Base-by-base conservation (phyloP, 129 eudicot species). In the Flaveria trinervia region DNA sequence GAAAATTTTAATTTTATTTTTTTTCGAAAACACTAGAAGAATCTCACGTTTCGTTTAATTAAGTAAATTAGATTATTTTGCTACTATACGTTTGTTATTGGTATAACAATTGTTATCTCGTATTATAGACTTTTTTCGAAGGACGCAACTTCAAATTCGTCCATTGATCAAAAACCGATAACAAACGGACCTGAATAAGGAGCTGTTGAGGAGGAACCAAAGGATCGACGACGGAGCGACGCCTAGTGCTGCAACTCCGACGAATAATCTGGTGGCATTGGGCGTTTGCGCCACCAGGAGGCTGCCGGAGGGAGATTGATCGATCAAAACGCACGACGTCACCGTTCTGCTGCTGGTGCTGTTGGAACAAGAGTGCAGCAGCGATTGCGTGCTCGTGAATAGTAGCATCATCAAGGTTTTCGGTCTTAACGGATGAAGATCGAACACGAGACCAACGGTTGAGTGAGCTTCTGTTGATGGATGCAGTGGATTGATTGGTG, bases 161-260 rank as follows among this genome's bases (percentile, higher is more conserved):
- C 30, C 5, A 17, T 50, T 49, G n/a, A 79, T 8, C 55, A 26
- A 70, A 46, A 75, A 69, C 9, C 8, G 51, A 52, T 25, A 68
- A 20, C 55, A 59, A 60, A 89, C 98, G 68, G 39, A 91, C 98
- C 98, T 84, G 93, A 80, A 76, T 81, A 69, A 84, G 70, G 46
- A 90, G 87, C 81, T 87, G 97, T 75, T 85, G 91, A 74, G 96
- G 87, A 2, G 81, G 89, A 76, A 85, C 81, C 76, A 77, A 66
- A 64, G 93, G 97, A 85, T 94, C 98, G 62, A 90, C 77, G 30
- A 81, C 60, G 43, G 93, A 89, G 16, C 93, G 84, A 68, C 96
- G 75, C 68, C 97, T 81, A 39, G 89, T 54, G 71, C 97, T 89
- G 14, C 89, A 87, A 67, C 91, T 85, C 41, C 98, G 83, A 6